Evolutionary conservation across 768 basidiomycete species (phyloP).

Genomic region (Pulveroboletus sp.): DNA sequence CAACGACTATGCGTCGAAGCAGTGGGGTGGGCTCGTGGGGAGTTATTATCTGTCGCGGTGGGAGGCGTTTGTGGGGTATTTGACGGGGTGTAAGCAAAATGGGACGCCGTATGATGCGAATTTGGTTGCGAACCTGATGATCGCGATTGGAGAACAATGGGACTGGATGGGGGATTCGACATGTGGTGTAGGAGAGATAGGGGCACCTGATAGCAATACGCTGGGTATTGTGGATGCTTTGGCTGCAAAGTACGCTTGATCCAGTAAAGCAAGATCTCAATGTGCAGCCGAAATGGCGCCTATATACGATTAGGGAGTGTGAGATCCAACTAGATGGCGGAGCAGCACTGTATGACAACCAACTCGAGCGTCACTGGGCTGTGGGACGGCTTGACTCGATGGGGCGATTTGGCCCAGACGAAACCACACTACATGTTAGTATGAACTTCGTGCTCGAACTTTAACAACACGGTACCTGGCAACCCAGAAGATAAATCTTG

Average conservation of each 20-base stretch:
- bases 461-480: neutral
- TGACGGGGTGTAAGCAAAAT: conserved; percentile 27
- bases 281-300: neutral
- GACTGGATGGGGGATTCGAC: conserved; percentile 19
- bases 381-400: no score
- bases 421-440: no score
- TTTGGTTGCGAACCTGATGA: conserved; percentile 22
- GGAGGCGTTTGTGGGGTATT: conserved; percentile 33
- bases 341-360: no score
- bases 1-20: conserved; percentile 44
- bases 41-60: conserved; percentile 37
- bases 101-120: conserved; percentile 30
- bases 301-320: no score
- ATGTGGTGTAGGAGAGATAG: conserved; percentile 13
- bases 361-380: no score
- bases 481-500: no score
- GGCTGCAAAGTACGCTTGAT: conserved; percentile 9
- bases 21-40: conserved; percentile 39
- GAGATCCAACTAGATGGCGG: no score
- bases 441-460: neutral
- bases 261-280: neutral
- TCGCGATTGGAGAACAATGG: conserved; percentile 35
- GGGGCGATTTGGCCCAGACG: no score
- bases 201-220: conserved; percentile 7
- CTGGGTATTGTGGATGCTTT: conserved; percentile 19